A percentile compares a stretch with the other conserved stretches of the same genome.
These are phyloP conservation scores for Fusarium musae DNA, from an alignment of 2,329 filamentous ascomycete species.

Conservation along the genomic window DNA sequence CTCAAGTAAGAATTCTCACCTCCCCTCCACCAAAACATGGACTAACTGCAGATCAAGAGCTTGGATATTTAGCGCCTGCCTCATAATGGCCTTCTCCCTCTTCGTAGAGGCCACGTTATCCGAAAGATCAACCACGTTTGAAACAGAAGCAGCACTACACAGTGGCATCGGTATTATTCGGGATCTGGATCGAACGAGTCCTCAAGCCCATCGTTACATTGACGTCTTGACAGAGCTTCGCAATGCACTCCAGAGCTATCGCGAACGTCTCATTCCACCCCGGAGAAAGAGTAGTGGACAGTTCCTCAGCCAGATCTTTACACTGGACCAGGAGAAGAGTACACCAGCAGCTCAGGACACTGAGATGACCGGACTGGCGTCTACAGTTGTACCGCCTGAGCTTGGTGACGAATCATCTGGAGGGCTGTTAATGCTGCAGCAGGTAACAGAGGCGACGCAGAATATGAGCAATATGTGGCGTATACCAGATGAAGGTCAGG, in stretches of 20 bases:
- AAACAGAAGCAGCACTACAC: background rate
- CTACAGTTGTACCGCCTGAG: background rate
- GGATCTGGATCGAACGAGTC: background rate
- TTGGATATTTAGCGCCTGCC: conserved; percentile 1
- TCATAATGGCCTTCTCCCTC: background rate
- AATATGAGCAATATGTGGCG: background rate
- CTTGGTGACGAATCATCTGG: background rate
- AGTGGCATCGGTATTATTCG: background rate
- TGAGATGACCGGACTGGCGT: background rate
- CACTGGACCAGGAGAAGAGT: background rate
- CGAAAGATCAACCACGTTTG: background rate
- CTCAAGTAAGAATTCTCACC: background rate
- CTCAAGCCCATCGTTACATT: background rate
- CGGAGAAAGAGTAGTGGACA: background rate
- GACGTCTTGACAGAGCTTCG: background rate
- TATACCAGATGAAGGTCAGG: background rate
- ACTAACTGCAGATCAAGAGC: background rate
- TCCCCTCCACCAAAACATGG: accelerated
- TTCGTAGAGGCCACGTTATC: background rate
- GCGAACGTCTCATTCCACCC: background rate
- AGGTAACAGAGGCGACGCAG: background rate
- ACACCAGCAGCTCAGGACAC: accelerated
- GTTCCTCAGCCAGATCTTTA: background rate
- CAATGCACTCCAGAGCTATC: background rate
- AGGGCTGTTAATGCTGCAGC: background rate